Evolutionary conservation across 106 monocot genomes (phyloP).

Genomic region (Dactylorhiza incarnata): DNA sequence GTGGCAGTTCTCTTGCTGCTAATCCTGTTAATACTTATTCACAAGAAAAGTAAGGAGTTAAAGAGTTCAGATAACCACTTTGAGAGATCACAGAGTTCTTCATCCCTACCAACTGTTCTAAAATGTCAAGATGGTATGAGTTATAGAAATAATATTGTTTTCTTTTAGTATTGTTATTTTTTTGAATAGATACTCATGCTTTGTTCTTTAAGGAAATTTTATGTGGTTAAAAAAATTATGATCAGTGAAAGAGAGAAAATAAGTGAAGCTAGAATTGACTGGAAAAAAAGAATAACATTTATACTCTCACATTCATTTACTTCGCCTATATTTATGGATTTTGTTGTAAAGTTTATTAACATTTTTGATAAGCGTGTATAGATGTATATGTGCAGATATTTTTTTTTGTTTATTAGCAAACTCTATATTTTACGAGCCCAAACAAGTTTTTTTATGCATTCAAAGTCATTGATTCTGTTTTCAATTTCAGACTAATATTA

Average conservation of each 20-base stretch:
- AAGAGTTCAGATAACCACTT: slow-evolving; percentile 20
- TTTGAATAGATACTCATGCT: background rate
- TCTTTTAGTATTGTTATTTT: background rate
- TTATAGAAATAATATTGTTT: background rate
- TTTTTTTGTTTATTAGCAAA: background rate
- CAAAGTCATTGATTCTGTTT: background rate
- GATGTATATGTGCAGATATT: background rate
- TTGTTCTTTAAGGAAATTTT: too few relatives aligned
- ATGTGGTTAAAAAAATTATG: too few relatives aligned
- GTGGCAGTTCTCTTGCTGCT: slow-evolving; percentile 43
- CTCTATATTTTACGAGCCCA: background rate
- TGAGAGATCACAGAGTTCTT: slow-evolving; percentile 31
- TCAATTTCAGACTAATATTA: background rate
- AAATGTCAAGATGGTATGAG: slow-evolving; percentile 62
- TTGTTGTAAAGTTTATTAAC: background rate
- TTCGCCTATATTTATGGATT: too few relatives aligned
- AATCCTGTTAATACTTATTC: slow-evolving; percentile 58
- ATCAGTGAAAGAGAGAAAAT: too few relatives aligned
- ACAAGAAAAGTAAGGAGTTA: slow-evolving; percentile 65
- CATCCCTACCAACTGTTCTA: slow-evolving; percentile 26
- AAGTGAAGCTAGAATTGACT: too few relatives aligned
- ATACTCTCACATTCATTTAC: too few relatives aligned
- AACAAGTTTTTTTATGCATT: background rate
- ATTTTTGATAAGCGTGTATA: background rate
- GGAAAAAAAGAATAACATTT: too few relatives aligned